These are phyloP conservation scores for Plasmodium knowlesi DNA, from an alignment of 169 alveolate genomes.

Conservation along the genomic window DNA sequence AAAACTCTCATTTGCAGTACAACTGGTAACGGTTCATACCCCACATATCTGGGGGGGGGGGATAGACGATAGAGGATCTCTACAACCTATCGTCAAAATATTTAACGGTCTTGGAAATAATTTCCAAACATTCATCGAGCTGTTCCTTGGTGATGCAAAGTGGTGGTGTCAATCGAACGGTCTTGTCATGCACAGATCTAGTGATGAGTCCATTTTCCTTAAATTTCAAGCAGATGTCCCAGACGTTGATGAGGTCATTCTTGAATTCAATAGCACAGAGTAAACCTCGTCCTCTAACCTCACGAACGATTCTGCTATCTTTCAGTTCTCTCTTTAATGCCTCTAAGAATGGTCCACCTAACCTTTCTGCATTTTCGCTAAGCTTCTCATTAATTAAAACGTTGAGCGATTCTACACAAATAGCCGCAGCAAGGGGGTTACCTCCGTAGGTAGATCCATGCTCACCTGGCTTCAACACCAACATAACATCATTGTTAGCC, in stretches of 20 bases:
- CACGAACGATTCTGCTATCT: constrained; percentile 39
- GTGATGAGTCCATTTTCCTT: constrained; percentile 90
- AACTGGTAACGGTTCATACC: background rate
- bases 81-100: constrained; percentile 64
- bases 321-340: constrained; percentile 74
- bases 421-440: constrained; percentile 91
- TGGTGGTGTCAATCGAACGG: constrained; percentile 94
- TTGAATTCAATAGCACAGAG: constrained; percentile 91
- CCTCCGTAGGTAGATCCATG: constrained; percentile 94
- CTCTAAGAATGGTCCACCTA: constrained; percentile 83
- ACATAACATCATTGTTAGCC: constrained; percentile 91
- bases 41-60: background rate
- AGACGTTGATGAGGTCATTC: constrained; percentile 54
- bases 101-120: constrained; percentile 79
- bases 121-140: constrained; percentile 82
- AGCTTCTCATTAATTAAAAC: constrained; percentile 89
- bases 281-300: constrained; percentile 86
- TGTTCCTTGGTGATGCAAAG: constrained; percentile 87
- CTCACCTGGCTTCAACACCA: constrained; percentile 91
- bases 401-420: constrained; percentile 89
- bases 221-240: constrained; percentile 80
- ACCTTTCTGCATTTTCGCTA: constrained; percentile 87
- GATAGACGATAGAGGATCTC: background rate
- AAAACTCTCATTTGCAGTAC: background rate
- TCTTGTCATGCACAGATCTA: constrained; percentile 91